Base-by-base conservation (phyloP, 2,329 filamentous ascomycete species). In the Taxawa tesnikishii region DNA sequence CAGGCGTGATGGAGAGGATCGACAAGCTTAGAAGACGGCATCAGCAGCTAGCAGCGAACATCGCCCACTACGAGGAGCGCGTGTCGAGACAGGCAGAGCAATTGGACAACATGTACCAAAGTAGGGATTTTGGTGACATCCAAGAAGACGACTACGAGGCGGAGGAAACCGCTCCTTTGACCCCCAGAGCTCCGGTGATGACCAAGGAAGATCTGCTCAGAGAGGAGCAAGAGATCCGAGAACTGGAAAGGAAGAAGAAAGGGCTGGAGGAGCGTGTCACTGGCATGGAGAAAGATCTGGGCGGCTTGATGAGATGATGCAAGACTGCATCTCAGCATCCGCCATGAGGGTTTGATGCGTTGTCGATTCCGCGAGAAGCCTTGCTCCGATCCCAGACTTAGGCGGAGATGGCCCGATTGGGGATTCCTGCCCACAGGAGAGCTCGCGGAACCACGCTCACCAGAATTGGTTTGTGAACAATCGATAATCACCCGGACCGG, bases 1-100 rank as follows among this genome's bases (percentile, higher is more conserved):
- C 80, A 0, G 87, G 85, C 4, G 83, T 83, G 4, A 56, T 70
- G 11, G 83, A 93, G 48, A 72, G 77, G 39, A 92, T 96, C 43
- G 64, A 74, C 0, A 65, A 67, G 25, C 66, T 94, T 48, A 69
- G 85, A 38, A 69, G 71, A 33, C 76, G 83, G 46, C 73, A 88
- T 54, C 67, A 72, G 24, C 69, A 83, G 46, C 70, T 90, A 37
- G 67, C 67, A 18, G 74, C 74, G 29, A 94, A 85, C 14, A 65
- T 90, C 47, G 72, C 70, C 8, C 80, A 83, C 45, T 85, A 94
- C 47, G 87, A 96, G 58, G 67, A 68, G 9, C 76, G 78, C 33
- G 83, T 96, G 2, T 71, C 75, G 6, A 75, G 80, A 48, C 88
- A 94, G 59, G 68, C 74, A 8, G 70, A 73, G 37, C 73, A 84